Percentiles rank a stretch among this genome's conserved stretches.
Evolutionary conservation across 805 yeast species (phyloP).

Genomic region (Dipodascus geniculatus): DNA sequence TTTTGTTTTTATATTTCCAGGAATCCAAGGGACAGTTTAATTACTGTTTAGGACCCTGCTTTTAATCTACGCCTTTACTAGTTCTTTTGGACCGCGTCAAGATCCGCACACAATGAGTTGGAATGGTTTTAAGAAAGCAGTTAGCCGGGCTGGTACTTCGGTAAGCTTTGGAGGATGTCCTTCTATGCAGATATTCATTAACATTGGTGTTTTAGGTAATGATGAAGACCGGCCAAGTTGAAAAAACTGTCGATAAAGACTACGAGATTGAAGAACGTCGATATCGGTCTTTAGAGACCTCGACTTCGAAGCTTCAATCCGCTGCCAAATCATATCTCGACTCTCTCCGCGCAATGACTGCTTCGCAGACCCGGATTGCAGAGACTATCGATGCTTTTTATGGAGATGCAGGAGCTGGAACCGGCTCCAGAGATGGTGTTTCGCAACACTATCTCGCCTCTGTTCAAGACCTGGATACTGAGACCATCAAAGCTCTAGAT

Average conservation of each 20-base stretch:
- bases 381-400: slow-evolving; percentile 48
- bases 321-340: slow-evolving; percentile 49
- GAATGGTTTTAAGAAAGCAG: slow-evolving; percentile 95
- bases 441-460: slow-evolving; percentile 33
- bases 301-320: slow-evolving; percentile 39
- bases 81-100: background rate
- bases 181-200: background rate
- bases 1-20: too few relatives aligned
- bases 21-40: too few relatives aligned
- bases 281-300: slow-evolving; percentile 45
- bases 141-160: slow-evolving; percentile 83
- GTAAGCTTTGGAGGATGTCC: slow-evolving; percentile 27
- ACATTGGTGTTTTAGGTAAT: slow-evolving; percentile 31
- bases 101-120: slow-evolving; percentile 53
- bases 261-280: slow-evolving; percentile 86
- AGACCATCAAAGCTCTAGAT: slow-evolving; percentile 39
- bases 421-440: slow-evolving; percentile 25
- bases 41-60: too few relatives aligned
- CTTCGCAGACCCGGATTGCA: slow-evolving; percentile 44
- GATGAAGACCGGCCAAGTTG: slow-evolving; percentile 53
- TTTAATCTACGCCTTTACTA: too few relatives aligned
- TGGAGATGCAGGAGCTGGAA: slow-evolving; percentile 37
- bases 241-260: slow-evolving; percentile 69
- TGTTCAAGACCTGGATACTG: slow-evolving; percentile 36
- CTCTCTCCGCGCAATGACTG: slow-evolving; percentile 42